Evolutionary conservation across 2,329 filamentous ascomycete species (phyloP), one percentile per base, ranked within the genome.

Genomic region (Tolypocladium endophyticum): DNA sequence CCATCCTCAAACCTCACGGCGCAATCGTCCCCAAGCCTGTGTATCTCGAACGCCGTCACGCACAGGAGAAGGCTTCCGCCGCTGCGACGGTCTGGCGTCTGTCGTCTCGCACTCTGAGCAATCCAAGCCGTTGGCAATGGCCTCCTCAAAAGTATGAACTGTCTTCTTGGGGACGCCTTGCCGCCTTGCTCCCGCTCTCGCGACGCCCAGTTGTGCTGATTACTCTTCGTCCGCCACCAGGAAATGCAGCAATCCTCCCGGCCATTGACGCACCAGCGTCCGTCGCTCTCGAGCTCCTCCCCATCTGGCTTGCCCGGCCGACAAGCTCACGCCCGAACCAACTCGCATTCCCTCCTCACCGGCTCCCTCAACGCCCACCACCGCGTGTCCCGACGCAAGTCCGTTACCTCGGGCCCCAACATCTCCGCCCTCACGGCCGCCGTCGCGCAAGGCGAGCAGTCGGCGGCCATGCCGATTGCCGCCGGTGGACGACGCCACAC

Each of bases 361-460:
- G 85, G 86, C 66, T 85, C 88, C 61, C 83, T 92, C 70, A 93
- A 92, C 77, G 78, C 87, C 67, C 87, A 85, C 73, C 89, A 96
- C 74, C 89, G 94, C 67, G 86, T 97, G 66, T 92, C 90, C 67
- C 90, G 93, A 69, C 86, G 94, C 68, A 97, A 97, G 83, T 97
- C 92, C 76, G 92, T 96, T 71, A 91, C 90, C 64, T 84, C 87
- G 55, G 82, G 81, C 55, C 81, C 84, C 72, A 92, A 89, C 74
- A 85, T 88, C 54, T 87, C 89, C 23, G 90, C 89, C 58, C 78
- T 93, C 63, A 88, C 89, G 38, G 87, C 87, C 16, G 89, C 87
- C 57, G 77, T 89, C 62, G 85, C 85, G 69, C 88, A 89, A 70
- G 85, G 87, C 65, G 82, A 83, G 61, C 79, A 77, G 69, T 72